phyloP scores from a whole-genome alignment of 2,329 filamentous ascomycete genomes.

The Monilinia fructigena region DNA sequence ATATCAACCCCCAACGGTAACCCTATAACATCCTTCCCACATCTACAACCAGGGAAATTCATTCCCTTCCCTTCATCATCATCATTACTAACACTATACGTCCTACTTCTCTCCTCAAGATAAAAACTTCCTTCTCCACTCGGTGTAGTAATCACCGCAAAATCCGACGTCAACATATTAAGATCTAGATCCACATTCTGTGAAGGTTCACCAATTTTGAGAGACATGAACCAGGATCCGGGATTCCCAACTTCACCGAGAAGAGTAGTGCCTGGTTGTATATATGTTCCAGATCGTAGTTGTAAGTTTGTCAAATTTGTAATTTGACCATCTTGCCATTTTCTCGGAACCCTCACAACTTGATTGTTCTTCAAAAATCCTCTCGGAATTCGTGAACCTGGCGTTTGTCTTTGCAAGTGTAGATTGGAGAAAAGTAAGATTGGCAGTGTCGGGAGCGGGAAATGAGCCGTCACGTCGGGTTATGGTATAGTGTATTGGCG shows the following conservation, averaged over 20 bases:
- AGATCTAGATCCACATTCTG: constrained; percentile 32
- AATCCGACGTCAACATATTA: constrained; percentile 33
- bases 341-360: not conserved
- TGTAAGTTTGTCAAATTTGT: not conserved
- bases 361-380: not conserved
- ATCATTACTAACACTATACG: constrained; percentile 26
- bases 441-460: constrained; percentile 6
- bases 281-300: not conserved
- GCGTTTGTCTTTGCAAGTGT: not conserved
- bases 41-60: constrained; percentile 5
- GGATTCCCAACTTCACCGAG: constrained; percentile 30
- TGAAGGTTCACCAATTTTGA: constrained; percentile 30
- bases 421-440: constrained; percentile 9
- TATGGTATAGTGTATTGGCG: constrained; percentile 17
- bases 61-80: constrained; percentile 7
- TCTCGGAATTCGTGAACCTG: constrained; percentile 11
- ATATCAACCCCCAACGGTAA: constrained; percentile 9
- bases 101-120: constrained; percentile 29
- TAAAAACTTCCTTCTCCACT: constrained; percentile 27
- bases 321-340: constrained; percentile 1
- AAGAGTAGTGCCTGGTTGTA: constrained; percentile 11
- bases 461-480: constrained; percentile 12
- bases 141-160: constrained; percentile 28
- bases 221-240: constrained; percentile 30
- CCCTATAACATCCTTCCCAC: not conserved